Base-by-base conservation (phyloP, 805 yeast species). In the Kluyveromyces siamensis region DNA sequence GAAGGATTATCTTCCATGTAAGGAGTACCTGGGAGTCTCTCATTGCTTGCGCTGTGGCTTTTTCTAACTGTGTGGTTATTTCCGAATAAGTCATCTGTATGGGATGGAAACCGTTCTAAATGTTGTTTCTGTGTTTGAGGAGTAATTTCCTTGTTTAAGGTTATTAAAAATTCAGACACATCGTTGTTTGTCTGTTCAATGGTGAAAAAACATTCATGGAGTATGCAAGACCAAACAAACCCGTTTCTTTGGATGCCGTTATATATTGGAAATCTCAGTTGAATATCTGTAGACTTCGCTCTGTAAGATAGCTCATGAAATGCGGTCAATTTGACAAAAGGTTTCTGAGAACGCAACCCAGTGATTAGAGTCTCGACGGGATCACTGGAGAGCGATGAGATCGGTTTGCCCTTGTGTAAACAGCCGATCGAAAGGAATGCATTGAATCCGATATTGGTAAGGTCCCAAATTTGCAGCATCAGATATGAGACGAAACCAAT, bases 361-460 rank as follows among this genome's bases (percentile, higher is more conserved):
- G 81, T 72, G 11, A 84, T 61, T 37, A 85, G 65, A 1, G 89
- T 81, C 46, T 75, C 77, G 44, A 81, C 68, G 8, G 87, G 89
- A 0, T 81, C 67, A 14, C 84, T 74, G 27, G 78, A 74, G 11
- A 77, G 64, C 41, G 83, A 51, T 1, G 69, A 76, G 8, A 85
- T 71, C 17, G 87, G 78, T 49, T 76, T 77, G 17, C 77, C 79
- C 44, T 83, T 81, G 55, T 81, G 83, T 46, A 85, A 59, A 61
- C 91, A 84, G 2, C 93, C 91, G 53, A 83, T 74, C 13, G 83
- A 74, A 48, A 86, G 74, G 59, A 83, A 84, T 2, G 84, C 83
- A 56, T 80, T 72, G 59, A 76, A 84, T 0, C 80, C 65, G 48
- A 77, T 73, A 58, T 82, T 81, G 21, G 76, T 61, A 8, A 74